Evolutionary conservation across 2,329 filamentous ascomycete genomes (phyloP), one percentile per base, ranked within the genome.

Genomic region (Colletotrichum sp.): DNA sequence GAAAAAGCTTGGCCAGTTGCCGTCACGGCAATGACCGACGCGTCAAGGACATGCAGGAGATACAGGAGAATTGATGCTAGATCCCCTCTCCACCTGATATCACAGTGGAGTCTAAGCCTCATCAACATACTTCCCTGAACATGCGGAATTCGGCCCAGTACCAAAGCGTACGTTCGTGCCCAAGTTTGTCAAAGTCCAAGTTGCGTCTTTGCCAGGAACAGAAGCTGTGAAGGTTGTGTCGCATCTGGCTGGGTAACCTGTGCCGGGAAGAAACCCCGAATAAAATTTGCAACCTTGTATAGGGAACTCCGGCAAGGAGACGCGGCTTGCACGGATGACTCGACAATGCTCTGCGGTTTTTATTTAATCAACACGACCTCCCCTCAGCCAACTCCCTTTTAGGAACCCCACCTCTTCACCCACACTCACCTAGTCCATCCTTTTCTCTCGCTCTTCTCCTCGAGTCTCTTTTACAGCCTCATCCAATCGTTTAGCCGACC

Each of bases 21-120:
- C 60, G 68, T 49, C 28, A 52, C 60, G 66, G 72, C 67, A 32
- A 62, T 71, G 72, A 55, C 72, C 52, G 55, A 64, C 39, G 69
- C 24, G 9, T 63, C 39, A 55, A 62, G 62, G 62, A 55, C 24
- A 24, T 9, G 63, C n/a, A 49, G 44, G 44, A 49, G 18, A 49
- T 49, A 49, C 44, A 21, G 44, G 44, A 49, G 44, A 49, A 49
- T 49, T 21, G 18, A 18, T 21, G 9, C 26, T 59, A 21, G 55
- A 39, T 64, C n/a, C 2, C 26, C 30, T 26, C 60, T 65, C 60
- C 72, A 34, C 52, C 30, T 49, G 34, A 30, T 65, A 66, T 71
- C 49, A 60, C 26, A 26, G 69, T 68, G 73, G 73, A n/a, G 63
- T 39, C 36, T 12, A 24, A 44, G 34, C 18, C 68, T 72, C 34